Conservation (phyloP, 73 alveolate genomes). For the Paramecium biaurelia region DNA sequence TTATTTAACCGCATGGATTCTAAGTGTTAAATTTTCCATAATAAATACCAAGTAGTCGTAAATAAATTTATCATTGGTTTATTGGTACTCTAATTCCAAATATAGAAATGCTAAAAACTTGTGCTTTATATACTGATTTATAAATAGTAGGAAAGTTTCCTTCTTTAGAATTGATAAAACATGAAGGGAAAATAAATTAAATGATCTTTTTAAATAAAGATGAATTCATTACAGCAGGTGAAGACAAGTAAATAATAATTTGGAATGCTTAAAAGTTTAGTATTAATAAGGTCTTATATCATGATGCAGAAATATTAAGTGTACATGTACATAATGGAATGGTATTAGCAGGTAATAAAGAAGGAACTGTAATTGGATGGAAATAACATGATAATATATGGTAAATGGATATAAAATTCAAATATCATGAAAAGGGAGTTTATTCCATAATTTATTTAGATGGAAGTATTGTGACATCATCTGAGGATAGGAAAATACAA, state of each 20-base stretch:
- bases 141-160: constrained; percentile 15
- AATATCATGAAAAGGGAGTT: constrained; percentile 30
- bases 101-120: not conserved
- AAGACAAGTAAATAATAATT: not conserved
- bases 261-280: not conserved
- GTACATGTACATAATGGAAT: not conserved
- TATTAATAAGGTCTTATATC: not conserved
- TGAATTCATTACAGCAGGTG: constrained; percentile 21
- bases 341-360: not conserved
- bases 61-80: constrained; percentile 19
- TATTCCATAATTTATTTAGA: not conserved
- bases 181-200: constrained; percentile 41
- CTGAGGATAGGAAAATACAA: constrained; percentile 47
- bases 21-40: not conserved
- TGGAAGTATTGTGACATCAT: not conserved
- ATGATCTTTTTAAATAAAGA: not conserved
- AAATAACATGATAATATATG: constrained; percentile 28
- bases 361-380: not conserved
- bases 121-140: not conserved
- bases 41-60: not conserved
- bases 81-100: not conserved
- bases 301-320: constrained; percentile 33
- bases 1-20: not conserved
- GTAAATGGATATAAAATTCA: not conserved
- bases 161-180: not conserved